Base-by-base conservation (phyloP, 192 early-diverging fungal genomes). In the Nowakowskiella sp. region DNA sequence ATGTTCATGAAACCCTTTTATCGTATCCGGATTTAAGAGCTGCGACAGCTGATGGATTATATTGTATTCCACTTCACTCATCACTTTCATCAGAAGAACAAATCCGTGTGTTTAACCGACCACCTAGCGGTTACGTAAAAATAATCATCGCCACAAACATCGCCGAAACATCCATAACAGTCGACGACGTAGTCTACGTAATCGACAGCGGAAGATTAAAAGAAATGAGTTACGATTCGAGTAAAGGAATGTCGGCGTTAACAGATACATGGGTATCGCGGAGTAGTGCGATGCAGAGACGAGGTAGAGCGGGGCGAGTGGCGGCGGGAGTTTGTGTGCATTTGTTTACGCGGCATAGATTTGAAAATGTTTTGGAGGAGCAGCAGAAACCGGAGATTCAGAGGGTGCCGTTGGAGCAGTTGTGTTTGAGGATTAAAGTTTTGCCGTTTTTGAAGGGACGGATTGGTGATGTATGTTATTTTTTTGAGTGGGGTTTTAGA, bases 81-180 rank as follows among this genome's bases (percentile, higher is more conserved):
- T 72, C 65, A 1, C 65, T 83, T n/a, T 39, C 71, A 5, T 57
- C 79, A 0, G 34, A 39, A 7, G 79, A 83, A 34, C 83, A 85
- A 54, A 64, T 63, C 25, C 6, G 74, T 3, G 85, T 87, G 21
- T 89, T 89, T 58, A 74, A 81, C 42, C 42, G 57, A 2, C 73
- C 81, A 0, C 71, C 76, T 0, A 45, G 50, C 2, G 72, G 76
- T 9, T 39, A 72, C 4, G 65, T 80, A 27, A 89, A 89, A 60
- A 76, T 89, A 51, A 79, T 89, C 9, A 65, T 88, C 26, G 76
- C 85, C 0, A 89, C 87, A n/a, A 89, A 87, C 47, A 80, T 89
- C 31, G 87, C 87, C 2, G 87, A 88, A 60, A 89, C 87, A 0
- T 69, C 71, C 56, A 84, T 89, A 49, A 89, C 93, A 0, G 56